Evolutionary conservation across 805 yeast species (phyloP).

Genomic region (Starmerella floricola): DNA sequence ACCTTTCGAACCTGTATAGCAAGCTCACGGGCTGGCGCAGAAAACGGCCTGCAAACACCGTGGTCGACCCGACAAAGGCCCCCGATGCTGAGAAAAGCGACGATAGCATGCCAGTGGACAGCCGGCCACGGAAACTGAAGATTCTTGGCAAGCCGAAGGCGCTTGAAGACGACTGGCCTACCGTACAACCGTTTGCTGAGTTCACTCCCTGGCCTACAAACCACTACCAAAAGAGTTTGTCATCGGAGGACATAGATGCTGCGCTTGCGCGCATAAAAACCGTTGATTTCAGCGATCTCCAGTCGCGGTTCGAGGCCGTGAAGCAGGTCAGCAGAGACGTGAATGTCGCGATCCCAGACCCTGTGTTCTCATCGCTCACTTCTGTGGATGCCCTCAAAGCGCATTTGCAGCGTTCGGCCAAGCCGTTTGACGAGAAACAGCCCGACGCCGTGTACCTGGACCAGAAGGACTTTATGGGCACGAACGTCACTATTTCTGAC

Average conservation of each 20-base stretch:
- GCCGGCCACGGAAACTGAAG: constrained; percentile 18
- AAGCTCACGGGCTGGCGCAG: constrained; percentile 17
- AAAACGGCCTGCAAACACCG: constrained; percentile 7
- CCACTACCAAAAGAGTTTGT: constrained; percentile 19
- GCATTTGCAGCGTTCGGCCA: constrained; percentile 33
- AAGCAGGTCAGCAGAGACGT: constrained; percentile 40
- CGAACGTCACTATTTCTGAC: constrained; percentile 38
- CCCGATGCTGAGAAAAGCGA: constrained; percentile 10
- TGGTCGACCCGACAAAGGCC: constrained; percentile 21
- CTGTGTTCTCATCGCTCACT: constrained; percentile 34
- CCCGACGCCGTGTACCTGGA: constrained; percentile 65
- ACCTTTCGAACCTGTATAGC: constrained; percentile 14
- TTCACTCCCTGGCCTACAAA: constrained; percentile 28
- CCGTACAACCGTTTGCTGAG: constrained; percentile 16
- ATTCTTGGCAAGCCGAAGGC: constrained; percentile 20
- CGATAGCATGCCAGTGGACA: constrained; percentile 17
- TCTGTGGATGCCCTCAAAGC: constrained; percentile 32
- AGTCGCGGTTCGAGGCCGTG: constrained; percentile 38
- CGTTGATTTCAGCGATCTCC: constrained; percentile 30
- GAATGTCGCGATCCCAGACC: constrained; percentile 45
- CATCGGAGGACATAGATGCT: constrained; percentile 11
- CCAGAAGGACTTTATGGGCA: constrained; percentile 42
- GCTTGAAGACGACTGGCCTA: constrained; percentile 14
- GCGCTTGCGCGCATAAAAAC: constrained; percentile 8
- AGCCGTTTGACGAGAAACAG: constrained; percentile 46